Percentiles rank a stretch among this genome's conserved stretches.
These are phyloP conservation scores for Batkoa obscura DNA, from an alignment of 371 early-diverging fungal species.

Conservation along the genomic window DNA sequence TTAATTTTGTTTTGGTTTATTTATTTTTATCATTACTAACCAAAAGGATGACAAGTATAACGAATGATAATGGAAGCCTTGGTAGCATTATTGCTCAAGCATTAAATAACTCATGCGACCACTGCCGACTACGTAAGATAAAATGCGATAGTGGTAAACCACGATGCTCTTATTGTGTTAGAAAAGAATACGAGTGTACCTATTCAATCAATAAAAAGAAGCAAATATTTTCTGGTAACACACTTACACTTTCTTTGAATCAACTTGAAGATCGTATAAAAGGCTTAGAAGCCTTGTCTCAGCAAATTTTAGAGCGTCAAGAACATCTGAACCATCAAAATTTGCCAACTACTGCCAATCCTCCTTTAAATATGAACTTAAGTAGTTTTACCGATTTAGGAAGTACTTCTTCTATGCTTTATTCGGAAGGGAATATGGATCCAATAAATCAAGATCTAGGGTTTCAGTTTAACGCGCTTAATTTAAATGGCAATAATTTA, in stretches of 20 bases:
- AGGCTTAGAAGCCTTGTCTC: neutral
- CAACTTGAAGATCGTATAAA: neutral
- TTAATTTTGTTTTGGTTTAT: too few relatives aligned
- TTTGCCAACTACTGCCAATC: neutral
- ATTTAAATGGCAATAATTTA: too few relatives aligned
- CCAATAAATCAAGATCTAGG: too few relatives aligned
- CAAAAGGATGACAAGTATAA: too few relatives aligned
- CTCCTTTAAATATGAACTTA: neutral
- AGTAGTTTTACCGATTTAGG: too few relatives aligned
- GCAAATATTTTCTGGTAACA: neutral
- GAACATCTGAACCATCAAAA: neutral
- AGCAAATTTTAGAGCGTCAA: neutral
- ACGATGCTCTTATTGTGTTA: neutral
- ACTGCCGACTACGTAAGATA: neutral
- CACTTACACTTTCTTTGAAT: neutral
- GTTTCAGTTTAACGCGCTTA: too few relatives aligned
- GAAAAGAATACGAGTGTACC: neutral
- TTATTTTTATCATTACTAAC: too few relatives aligned
- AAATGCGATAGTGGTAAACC: slow-evolving; percentile 1
- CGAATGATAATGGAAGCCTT: too few relatives aligned
- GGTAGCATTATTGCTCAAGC: neutral
- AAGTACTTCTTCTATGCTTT: too few relatives aligned
- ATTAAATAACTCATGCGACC: neutral
- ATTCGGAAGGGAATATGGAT: too few relatives aligned
- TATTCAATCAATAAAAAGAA: slow-evolving; percentile 1